These are phyloP conservation scores for Populus ilicifolia DNA, from an alignment of 345 rosid species.

Conservation along the genomic window DNA sequence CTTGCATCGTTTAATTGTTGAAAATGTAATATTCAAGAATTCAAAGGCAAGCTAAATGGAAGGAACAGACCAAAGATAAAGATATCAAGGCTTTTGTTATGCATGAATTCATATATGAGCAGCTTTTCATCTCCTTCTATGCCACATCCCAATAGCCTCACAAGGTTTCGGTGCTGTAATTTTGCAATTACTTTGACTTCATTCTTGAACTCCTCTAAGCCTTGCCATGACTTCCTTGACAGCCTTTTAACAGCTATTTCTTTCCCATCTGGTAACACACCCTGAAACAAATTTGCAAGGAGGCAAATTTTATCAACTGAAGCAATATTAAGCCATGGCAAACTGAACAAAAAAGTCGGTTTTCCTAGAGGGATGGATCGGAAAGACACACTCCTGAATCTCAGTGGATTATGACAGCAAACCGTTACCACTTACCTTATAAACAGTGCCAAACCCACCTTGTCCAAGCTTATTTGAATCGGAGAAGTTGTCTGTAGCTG, in stretches of 20 bases:
- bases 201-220: constrained; percentile 17
- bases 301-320: background rate
- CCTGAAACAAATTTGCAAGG: background rate
- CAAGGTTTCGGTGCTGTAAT: constrained; percentile 20
- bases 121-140: constrained; percentile 12
- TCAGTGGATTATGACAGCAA: background rate
- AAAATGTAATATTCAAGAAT: background rate
- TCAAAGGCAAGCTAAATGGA: too few species aligned
- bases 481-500: constrained; percentile 16
- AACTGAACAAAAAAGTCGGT: background rate
- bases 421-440: background rate
- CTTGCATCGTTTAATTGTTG: background rate
- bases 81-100: constrained; percentile 8
- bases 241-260: constrained; percentile 18
- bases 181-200: constrained; percentile 15
- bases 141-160: constrained; percentile 15
- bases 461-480: constrained; percentile 15
- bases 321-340: background rate
- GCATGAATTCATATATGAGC: constrained; percentile 20
- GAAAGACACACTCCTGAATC: background rate
- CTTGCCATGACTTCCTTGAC: constrained; percentile 16
- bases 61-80: constrained; percentile 8
- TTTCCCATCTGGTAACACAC: constrained; percentile 13
- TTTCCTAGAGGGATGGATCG: background rate
- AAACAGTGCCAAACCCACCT: constrained; percentile 18